These are phyloP conservation scores for Phalaenopsis equestris DNA, from an alignment of 106 monocot species.

Conservation along the genomic window DNA sequence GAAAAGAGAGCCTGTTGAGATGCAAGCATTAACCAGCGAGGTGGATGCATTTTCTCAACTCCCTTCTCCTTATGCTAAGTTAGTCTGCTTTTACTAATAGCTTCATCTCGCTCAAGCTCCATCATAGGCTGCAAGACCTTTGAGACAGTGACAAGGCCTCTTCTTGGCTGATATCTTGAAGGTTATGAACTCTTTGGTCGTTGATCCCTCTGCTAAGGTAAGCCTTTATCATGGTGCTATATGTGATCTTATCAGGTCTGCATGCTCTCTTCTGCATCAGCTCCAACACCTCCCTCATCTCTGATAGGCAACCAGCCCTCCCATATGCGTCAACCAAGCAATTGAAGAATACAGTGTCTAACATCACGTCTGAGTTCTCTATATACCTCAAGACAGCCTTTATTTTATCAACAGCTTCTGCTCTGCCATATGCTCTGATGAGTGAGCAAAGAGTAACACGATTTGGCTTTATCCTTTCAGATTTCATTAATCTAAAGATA, in stretches of 20 bases:
- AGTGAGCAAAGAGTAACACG: conserved; percentile 86
- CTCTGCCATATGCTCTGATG: conserved; percentile 80
- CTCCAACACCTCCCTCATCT: conserved; percentile 84
- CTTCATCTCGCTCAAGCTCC: neutral
- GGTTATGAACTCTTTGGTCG: conserved; percentile 48
- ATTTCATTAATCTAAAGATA: conserved; percentile 87
- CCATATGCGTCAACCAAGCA: conserved; percentile 94
- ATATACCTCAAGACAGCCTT: conserved; percentile 58
- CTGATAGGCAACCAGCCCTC: conserved; percentile 63
- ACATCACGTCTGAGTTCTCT: conserved; percentile 72
- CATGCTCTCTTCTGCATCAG: conserved; percentile 68
- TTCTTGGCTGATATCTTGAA: conserved; percentile 25
- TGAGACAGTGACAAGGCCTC: neutral
- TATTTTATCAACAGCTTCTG: conserved; percentile 52
- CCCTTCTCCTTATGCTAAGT: neutral
- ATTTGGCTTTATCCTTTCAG: conserved; percentile 82
- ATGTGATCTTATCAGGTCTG: conserved; percentile 78
- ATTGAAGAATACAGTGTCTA: conserved; percentile 83
- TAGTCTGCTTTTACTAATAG: neutral
- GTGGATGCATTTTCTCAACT: neutral
- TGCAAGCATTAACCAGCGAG: neutral
- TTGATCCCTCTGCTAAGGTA: conserved; percentile 65
- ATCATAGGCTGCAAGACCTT: neutral
- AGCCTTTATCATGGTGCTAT: conserved; percentile 82
- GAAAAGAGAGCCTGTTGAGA: too few relatives aligned